phyloP scores from a whole-genome alignment of 2,329 filamentous ascomycete genomes.

The Sclerotinia nivalis region DNA sequence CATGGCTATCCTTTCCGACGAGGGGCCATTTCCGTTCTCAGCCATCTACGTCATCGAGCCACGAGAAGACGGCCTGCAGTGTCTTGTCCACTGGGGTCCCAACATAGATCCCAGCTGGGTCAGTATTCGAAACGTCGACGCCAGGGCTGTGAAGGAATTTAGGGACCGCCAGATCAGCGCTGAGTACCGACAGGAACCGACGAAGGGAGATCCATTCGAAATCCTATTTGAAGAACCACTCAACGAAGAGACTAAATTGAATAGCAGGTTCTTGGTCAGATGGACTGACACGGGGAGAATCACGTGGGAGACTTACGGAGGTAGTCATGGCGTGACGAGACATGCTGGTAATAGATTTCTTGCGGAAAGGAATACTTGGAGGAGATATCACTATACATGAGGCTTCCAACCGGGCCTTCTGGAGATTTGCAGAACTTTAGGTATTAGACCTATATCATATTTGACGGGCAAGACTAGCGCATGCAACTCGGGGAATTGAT shows the following conservation, averaged over 20 bases:
- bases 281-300: neutral
- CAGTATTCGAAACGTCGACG: neutral
- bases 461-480: too few relatives aligned
- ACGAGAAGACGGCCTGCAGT: neutral
- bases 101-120: neutral
- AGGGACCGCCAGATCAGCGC: too few relatives aligned
- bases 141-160: neutral
- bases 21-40: neutral
- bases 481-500: neutral
- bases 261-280: neutral
- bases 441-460: neutral
- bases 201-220: neutral
- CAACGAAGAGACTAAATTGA: neutral
- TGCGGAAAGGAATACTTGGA: neutral
- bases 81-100: neutral
- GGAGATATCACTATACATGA: slow-evolving; percentile 2
- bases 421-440: neutral
- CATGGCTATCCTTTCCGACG: neutral
- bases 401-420: fast-evolving
- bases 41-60: neutral
- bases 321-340: neutral
- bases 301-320: neutral
- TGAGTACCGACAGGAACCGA: neutral
- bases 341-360: neutral
- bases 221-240: neutral